phyloP scores from a whole-genome alignment of 139 green algal species.

The Picochlorum sp. region DNA sequence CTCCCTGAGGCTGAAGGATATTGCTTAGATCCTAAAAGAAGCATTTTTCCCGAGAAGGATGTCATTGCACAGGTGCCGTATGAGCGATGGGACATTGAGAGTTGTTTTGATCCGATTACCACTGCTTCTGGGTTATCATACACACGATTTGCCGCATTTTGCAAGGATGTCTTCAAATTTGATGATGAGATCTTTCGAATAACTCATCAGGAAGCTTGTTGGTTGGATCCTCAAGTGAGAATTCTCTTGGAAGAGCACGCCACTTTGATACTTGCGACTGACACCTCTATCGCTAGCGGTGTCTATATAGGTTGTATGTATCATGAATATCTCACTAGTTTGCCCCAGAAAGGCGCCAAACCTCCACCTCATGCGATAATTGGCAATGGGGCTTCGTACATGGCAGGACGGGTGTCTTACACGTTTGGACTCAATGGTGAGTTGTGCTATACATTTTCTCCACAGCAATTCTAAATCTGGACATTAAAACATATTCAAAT shows the following conservation, averaged over 20 bases:
- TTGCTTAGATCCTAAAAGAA: too few relatives aligned
- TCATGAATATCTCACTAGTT: conserved; percentile 30
- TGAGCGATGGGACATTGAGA: conserved; percentile 28
- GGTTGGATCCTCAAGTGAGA: conserved; percentile 70
- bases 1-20: background rate
- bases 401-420: conserved; percentile 47
- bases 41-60: too few relatives aligned
- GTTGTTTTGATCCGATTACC: conserved; percentile 7
- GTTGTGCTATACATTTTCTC: background rate
- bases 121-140: conserved; percentile 9
- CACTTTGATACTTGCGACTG: conserved; percentile 6
- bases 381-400: conserved; percentile 28
- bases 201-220: conserved; percentile 31
- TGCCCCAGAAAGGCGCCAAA: background rate
- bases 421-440: conserved; percentile 34
- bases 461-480: conserved; percentile 41
- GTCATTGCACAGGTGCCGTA: too few relatives aligned
- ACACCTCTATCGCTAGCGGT: background rate
- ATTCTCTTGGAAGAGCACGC: conserved; percentile 39
- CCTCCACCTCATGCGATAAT: conserved; percentile 21
- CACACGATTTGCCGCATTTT: conserved; percentile 51
- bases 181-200: conserved; percentile 54
- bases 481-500: conserved; percentile 5
- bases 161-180: conserved; percentile 44
- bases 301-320: conserved; percentile 50